Conservation (phyloP, 495 filamentous ascomycete species). For the Aspergillus sclerotiicarbonarius region DNA sequence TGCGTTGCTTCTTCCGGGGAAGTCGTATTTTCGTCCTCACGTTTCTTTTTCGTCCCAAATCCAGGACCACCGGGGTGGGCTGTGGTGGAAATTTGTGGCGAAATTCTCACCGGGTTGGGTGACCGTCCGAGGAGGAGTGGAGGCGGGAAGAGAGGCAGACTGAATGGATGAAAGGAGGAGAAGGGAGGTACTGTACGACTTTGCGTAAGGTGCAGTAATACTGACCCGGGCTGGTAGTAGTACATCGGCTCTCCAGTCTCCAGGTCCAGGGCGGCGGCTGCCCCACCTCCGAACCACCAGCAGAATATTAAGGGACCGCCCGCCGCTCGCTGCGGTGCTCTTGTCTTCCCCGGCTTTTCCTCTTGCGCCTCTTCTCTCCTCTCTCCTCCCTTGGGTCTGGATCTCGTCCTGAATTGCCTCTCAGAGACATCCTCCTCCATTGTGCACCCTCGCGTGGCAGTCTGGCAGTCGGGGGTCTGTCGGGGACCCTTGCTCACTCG, state of each 20-base stretch:
- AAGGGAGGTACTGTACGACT: not conserved
- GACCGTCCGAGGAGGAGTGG: not conserved
- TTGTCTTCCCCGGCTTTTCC: not conserved
- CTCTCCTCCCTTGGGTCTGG: not conserved
- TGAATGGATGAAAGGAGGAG: not conserved
- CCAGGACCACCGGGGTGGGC: not conserved
- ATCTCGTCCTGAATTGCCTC: not conserved
- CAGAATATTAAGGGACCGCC: not conserved
- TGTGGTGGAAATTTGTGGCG: not conserved
- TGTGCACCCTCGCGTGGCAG: not conserved
- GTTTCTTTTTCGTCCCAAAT: conserved; percentile 2
- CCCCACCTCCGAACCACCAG: not conserved
- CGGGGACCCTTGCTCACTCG: not conserved
- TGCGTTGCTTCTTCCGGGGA: conserved; percentile 1
- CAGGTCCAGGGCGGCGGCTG: not conserved
- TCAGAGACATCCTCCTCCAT: not conserved
- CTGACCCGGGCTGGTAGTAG: not conserved
- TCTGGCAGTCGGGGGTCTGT: not conserved
- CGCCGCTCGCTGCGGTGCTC: not conserved
- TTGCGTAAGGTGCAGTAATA: not conserved
- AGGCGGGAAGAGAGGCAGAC: not conserved
- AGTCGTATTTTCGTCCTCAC: conserved; percentile 1
- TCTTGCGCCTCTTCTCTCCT: not conserved
- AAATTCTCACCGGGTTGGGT: not conserved
- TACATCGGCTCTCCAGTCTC: not conserved